These are phyloP conservation scores for Venturia asperata DNA, from an alignment of 2,329 filamentous ascomycete species.

Conservation along the genomic window DNA sequence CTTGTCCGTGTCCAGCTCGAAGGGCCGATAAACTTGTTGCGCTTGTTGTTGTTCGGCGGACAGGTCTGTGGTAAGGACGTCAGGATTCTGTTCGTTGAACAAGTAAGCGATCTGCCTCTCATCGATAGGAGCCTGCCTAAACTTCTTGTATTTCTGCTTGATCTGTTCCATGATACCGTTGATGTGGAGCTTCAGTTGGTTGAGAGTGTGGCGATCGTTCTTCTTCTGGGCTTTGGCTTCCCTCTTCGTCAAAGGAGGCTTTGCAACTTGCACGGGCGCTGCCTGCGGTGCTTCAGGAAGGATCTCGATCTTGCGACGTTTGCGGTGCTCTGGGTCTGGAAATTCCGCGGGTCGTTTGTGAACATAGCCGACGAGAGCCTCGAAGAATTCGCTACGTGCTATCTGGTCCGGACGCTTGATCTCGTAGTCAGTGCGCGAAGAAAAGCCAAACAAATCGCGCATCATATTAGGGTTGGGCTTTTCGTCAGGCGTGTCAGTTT, in stretches of 20 bases:
- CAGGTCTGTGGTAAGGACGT: slow-evolving; percentile 53
- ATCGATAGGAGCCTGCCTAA: slow-evolving; percentile 72
- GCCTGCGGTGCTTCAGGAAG: slow-evolving; percentile 35
- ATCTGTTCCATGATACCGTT: slow-evolving; percentile 98
- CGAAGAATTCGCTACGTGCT: slow-evolving; percentile 73
- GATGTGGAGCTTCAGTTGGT: slow-evolving; percentile 78
- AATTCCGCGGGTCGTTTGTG: slow-evolving; percentile 76
- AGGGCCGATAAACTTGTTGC: slow-evolving; percentile 60
- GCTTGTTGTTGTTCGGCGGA: slow-evolving; percentile 47
- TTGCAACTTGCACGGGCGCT: slow-evolving; percentile 53
- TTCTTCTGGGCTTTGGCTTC: slow-evolving; percentile 75
- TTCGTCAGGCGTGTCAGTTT: slow-evolving; percentile 54
- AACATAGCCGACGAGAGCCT: slow-evolving; percentile 65
- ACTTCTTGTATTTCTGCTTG: slow-evolving; percentile 81
- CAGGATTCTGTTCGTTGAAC: slow-evolving; percentile 74
- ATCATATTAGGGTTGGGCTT: slow-evolving; percentile 55
- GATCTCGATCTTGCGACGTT: slow-evolving; percentile 73
- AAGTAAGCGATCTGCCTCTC: slow-evolving; percentile 70
- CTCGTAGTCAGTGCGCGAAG: slow-evolving; percentile 66
- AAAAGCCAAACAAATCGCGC: slow-evolving; percentile 77
- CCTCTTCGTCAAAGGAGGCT: slow-evolving; percentile 58
- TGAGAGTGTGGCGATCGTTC: slow-evolving; percentile 72
- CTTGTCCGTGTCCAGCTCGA: slow-evolving; percentile 70
- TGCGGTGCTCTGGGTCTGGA: slow-evolving; percentile 77
- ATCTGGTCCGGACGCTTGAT: slow-evolving; percentile 61